Percentiles rank a stretch among this genome's conserved stretches.
Conservation (phyloP, 495 filamentous ascomycete species). For the Sordaria brevicollis region DNA sequence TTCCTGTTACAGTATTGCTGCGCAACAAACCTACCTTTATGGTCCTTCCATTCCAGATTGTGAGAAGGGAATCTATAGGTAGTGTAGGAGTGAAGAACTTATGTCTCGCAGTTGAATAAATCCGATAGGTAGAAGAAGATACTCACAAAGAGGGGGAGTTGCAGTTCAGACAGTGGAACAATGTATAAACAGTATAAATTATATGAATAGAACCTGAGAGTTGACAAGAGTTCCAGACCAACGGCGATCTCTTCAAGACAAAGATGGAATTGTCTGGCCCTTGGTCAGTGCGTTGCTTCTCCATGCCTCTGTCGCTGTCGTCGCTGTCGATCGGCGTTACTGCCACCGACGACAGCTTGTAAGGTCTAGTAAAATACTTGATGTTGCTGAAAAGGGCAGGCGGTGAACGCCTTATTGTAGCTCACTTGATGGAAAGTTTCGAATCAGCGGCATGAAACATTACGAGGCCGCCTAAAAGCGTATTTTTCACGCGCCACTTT, state of each 20-base stretch:
- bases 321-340: neutral
- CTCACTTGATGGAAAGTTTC: neutral
- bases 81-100: neutral
- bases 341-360: neutral
- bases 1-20: neutral
- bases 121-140: neutral
- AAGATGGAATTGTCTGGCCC: neutral
- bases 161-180: neutral
- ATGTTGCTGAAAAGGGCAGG: neutral
- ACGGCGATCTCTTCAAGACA: neutral
- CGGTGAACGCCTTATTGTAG: neutral
- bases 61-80: neutral
- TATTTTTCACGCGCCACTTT: neutral
- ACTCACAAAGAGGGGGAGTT: too few relatives aligned
- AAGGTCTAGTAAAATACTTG: neutral
- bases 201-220: neutral
- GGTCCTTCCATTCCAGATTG: neutral
- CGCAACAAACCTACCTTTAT: neutral
- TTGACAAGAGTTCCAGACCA: neutral
- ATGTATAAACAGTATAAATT: neutral
- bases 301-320: neutral
- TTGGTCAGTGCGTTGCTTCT: neutral
- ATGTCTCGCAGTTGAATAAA: neutral
- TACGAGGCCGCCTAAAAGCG: neutral
- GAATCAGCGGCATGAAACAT: neutral